A percentile compares a stretch with the other conserved stretches of the same genome.
These are phyloP conservation scores for Heteromeles arbutifolia DNA, from an alignment of 306 rosid genomes.

Conservation along the genomic window DNA sequence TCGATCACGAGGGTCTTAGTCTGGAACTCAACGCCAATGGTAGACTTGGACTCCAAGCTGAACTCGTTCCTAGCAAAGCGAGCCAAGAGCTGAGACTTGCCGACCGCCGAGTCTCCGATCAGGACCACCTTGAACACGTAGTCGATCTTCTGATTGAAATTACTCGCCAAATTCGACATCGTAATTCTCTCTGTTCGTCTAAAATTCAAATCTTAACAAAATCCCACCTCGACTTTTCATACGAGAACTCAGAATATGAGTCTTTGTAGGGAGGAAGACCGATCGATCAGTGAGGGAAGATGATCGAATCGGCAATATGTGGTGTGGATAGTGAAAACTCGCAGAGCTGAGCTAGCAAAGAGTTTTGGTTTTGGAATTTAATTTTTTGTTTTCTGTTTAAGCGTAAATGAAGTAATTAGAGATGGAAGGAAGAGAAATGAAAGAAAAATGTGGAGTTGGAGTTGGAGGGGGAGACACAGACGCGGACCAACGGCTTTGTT, in stretches of 20 bases:
- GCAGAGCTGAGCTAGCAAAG: background rate
- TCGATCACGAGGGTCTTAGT: slow-evolving; percentile 78
- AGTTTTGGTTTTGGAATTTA: background rate
- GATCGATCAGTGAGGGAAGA: background rate
- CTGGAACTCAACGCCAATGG: slow-evolving; percentile 90
- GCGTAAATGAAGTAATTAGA: background rate
- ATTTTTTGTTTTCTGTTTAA: background rate
- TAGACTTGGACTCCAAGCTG: slow-evolving; percentile 70
- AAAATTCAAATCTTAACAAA: background rate
- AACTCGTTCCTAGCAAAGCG: slow-evolving; percentile 76
- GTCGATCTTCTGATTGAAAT: slow-evolving; percentile 70
- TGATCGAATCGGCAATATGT: background rate
- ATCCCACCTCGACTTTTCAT: slow-evolving; percentile 3
- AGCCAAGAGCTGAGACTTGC: slow-evolving; percentile 80
- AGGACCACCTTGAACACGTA: slow-evolving; percentile 82
- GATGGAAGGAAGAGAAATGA: background rate
- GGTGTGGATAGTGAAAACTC: background rate
- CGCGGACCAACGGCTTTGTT: background rate
- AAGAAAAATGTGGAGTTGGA: background rate
- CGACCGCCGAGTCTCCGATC: slow-evolving; percentile 93
- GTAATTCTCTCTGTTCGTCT: background rate
- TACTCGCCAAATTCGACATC: slow-evolving; percentile 60
- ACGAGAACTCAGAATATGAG: background rate
- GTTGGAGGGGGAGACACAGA: background rate
- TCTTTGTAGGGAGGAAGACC: background rate